Conservation (phyloP, 352 stramenopile genomes). For the Blastocystis sp. region DNA sequence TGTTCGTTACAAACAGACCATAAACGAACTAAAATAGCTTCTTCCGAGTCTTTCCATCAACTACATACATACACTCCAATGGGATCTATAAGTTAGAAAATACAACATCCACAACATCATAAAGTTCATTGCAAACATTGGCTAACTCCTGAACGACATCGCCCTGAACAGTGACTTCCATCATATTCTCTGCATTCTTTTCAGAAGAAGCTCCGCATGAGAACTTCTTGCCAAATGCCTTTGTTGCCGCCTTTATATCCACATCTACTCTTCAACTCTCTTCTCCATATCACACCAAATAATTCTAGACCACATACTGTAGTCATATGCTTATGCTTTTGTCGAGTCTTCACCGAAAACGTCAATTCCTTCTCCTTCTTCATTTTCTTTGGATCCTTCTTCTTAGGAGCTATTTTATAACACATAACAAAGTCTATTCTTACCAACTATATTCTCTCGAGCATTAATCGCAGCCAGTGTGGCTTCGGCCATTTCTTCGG, state of each 20-base stretch:
- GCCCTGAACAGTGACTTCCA: constrained; percentile 62
- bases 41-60: constrained; percentile 33
- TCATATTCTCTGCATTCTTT: constrained; percentile 44
- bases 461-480: constrained; percentile 31
- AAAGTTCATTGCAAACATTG: constrained; percentile 22
- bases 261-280: constrained; percentile 1
- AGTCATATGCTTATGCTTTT: constrained; percentile 63
- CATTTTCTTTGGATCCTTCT: constrained; percentile 59
- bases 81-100: constrained; percentile 18
- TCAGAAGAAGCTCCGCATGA: constrained; percentile 55
- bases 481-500: constrained; percentile 19
- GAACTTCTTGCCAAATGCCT: constrained; percentile 63
- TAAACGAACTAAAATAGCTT: constrained; percentile 3
- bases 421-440: background rate
- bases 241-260: constrained; percentile 63
- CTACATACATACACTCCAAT: constrained; percentile 45
- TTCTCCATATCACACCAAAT: background rate
- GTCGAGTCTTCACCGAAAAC: constrained; percentile 47
- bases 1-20: no score
- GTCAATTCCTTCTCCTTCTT: constrained; percentile 40
- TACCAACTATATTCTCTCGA: background rate
- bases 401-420: background rate
- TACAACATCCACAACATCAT: constrained; percentile 42
- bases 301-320: constrained; percentile 59
- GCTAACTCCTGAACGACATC: constrained; percentile 56